phyloP scores from a whole-genome alignment of 768 basidiomycete genomes.

The Leucogyrophana mollusca region DNA sequence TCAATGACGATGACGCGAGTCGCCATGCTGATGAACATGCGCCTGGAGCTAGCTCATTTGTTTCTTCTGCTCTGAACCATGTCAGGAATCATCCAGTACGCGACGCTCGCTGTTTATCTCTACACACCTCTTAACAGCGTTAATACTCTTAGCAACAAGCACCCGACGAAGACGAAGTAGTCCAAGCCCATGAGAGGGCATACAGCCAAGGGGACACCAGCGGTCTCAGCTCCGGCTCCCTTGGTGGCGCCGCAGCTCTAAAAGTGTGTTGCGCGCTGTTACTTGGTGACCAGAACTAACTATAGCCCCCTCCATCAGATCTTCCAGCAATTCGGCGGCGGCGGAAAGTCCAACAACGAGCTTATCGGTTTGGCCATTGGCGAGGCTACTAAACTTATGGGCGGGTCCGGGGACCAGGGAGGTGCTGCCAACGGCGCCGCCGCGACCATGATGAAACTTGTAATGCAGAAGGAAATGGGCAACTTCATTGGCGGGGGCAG shows the following conservation, averaged over 20 bases:
- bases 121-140: background rate
- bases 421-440: conserved; percentile 74
- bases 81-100: conserved; percentile 51
- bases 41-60: conserved; percentile 56
- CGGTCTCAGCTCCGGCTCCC: conserved; percentile 54
- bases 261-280: conserved; percentile 40
- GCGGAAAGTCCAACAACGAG: conserved; percentile 54
- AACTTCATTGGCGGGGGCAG: conserved; percentile 54
- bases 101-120: background rate
- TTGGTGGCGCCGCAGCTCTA: conserved; percentile 79
- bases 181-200: conserved; percentile 57
- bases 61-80: conserved; percentile 53
- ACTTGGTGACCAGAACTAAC: background rate
- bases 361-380: conserved; percentile 87
- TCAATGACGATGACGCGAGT: conserved; percentile 63
- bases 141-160: conserved; percentile 44
- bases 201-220: conserved; percentile 54
- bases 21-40: conserved; percentile 53
- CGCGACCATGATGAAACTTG: conserved; percentile 81
- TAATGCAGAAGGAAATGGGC: conserved; percentile 67
- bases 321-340: conserved; percentile 56
- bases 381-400: conserved; percentile 75
- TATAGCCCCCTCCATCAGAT: conserved; percentile 35
- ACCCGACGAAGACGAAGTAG: conserved; percentile 65
- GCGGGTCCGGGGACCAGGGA: conserved; percentile 46